Percentiles rank a stretch among this genome's conserved stretches.
These are phyloP conservation scores for Emericellopsis terricola DNA, from an alignment of 495 filamentous ascomycete species.

Conservation along the genomic window DNA sequence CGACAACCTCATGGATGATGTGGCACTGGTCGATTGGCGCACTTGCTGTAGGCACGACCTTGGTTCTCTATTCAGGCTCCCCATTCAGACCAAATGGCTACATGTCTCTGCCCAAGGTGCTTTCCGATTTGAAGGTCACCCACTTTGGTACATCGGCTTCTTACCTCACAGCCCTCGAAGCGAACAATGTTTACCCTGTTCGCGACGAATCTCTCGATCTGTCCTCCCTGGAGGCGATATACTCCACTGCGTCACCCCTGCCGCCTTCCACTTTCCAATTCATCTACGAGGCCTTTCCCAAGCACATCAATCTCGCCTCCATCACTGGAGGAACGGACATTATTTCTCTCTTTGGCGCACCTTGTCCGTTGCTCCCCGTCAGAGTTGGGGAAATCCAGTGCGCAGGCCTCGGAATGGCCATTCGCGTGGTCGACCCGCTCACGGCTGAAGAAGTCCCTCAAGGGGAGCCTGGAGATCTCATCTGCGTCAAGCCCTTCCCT, in stretches of 20 bases:
- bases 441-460: constrained; percentile 29
- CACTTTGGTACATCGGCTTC: constrained; percentile 89
- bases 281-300: constrained; percentile 62
- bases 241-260: constrained; percentile 81
- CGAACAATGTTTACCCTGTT: constrained; percentile 49
- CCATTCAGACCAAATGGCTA: constrained; percentile 46
- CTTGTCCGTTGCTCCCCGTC: constrained; percentile 74
- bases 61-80: constrained; percentile 78
- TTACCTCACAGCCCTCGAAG: constrained; percentile 82
- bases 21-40: constrained; percentile 88
- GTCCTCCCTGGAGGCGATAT: constrained; percentile 55
- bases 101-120: constrained; percentile 21
- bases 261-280: constrained; percentile 88
- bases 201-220: constrained; percentile 30
- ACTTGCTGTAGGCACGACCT: constrained; percentile 58
- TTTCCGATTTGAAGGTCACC: constrained; percentile 39
- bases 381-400: constrained; percentile 81
- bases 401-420: constrained; percentile 78
- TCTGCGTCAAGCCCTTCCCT: constrained; percentile 75
- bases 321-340: constrained; percentile 90
- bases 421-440: constrained; percentile 51
- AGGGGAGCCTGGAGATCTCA: constrained; percentile 71
- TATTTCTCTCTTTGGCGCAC: constrained; percentile 78
- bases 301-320: constrained; percentile 58
- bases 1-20: constrained; percentile 93